Conservation (phyloP, 768 basidiomycete species). For the Podaxis sp. region DNA sequence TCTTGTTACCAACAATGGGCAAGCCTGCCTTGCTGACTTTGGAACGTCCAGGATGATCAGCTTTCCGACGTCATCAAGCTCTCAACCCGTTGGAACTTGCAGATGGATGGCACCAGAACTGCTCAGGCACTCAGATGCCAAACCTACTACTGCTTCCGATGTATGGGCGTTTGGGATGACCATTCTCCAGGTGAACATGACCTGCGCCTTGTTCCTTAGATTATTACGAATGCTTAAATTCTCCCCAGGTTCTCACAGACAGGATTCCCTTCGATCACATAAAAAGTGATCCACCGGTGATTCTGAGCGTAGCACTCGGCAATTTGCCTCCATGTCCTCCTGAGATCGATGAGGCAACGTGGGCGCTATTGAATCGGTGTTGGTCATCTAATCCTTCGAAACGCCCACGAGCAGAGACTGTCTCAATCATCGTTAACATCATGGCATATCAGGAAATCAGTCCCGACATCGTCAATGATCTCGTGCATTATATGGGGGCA, state of each 20-base stretch:
- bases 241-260: conserved; percentile 16
- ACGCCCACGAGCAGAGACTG: conserved; percentile 3
- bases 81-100: conserved; percentile 28
- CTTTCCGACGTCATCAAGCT: conserved; percentile 33
- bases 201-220: background rate
- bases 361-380: conserved; percentile 13
- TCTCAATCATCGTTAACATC: background rate
- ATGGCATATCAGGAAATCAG: background rate
- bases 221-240: background rate
- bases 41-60: conserved; percentile 37
- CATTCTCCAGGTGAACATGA: conserved; percentile 29
- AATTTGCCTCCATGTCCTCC: conserved; percentile 9
- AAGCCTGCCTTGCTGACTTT: conserved; percentile 37
- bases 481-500: background rate
- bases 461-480: background rate
- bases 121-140: conserved; percentile 14
- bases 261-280: conserved; percentile 16
- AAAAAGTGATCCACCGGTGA: conserved; percentile 12
- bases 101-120: conserved; percentile 42
- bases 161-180: conserved; percentile 38
- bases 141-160: conserved; percentile 27
- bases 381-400: conserved; percentile 12
- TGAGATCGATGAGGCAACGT: conserved; percentile 8
- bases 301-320: conserved; percentile 4
- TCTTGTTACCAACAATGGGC: conserved; percentile 29